Conservation (phyloP, 1,284 basidiomycete genomes). For the Tylopilus sp. region DNA sequence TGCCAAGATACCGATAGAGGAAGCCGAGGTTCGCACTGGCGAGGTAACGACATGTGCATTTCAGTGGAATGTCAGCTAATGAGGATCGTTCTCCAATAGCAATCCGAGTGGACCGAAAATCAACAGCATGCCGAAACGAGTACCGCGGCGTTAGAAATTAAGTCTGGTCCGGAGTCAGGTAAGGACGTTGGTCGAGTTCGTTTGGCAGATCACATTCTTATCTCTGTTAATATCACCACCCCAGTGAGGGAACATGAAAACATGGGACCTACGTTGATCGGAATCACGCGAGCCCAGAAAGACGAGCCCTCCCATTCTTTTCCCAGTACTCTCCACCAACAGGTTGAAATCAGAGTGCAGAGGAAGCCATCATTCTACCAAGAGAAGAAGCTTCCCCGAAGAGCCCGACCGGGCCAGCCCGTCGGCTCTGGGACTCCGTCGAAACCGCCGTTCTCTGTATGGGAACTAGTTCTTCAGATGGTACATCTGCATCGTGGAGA, state of each 20-base stretch:
- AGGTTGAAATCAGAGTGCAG: background rate
- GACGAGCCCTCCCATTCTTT: background rate
- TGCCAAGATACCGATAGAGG: background rate
- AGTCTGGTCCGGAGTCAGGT: slow-evolving; percentile 1
- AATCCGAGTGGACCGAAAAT: background rate
- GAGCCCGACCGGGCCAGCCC: background rate
- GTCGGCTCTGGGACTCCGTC: background rate
- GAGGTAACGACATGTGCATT: background rate
- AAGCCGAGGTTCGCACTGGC: background rate
- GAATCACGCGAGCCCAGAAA: background rate
- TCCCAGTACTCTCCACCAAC: background rate
- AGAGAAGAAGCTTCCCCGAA: background rate
- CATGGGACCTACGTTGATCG: too few species aligned
- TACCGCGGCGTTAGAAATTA: background rate
- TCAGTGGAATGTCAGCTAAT: background rate
- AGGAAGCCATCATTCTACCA: background rate
- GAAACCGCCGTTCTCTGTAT: too few species aligned
- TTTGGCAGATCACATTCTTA: background rate
- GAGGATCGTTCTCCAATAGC: background rate
- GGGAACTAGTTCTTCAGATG: slow-evolving; percentile 8
- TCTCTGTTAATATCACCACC: background rate
- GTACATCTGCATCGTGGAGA: slow-evolving; percentile 15
- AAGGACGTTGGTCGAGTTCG: background rate
- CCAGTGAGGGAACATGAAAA: background rate
- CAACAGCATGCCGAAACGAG: background rate